Conservation (phyloP, 177 flowering plant genomes). For the Vitis hybrid region DNA sequence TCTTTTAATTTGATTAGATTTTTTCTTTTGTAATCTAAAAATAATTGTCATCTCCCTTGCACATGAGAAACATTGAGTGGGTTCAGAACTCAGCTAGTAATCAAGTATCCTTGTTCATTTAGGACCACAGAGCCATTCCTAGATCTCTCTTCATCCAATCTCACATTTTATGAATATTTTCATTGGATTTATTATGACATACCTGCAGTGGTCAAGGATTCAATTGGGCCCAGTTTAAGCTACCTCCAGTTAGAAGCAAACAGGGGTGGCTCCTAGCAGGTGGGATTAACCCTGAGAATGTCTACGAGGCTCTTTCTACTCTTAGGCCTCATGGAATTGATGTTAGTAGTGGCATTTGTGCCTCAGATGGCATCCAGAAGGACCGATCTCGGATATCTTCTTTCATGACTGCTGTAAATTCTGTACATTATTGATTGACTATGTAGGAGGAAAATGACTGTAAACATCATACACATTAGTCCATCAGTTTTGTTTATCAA, state of each 20-base stretch:
- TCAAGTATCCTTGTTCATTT: no score
- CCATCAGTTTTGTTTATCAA: no score
- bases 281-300: slow-evolving; percentile 82
- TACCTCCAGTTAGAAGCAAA: slow-evolving; percentile 73
- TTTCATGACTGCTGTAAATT: slow-evolving; percentile 63
- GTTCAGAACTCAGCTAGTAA: no score
- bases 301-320: slow-evolving; percentile 60
- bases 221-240: slow-evolving; percentile 74
- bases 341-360: slow-evolving; percentile 94
- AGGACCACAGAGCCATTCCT: no score
- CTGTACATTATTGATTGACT: slow-evolving; percentile 30
- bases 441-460: background rate
- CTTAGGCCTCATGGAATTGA: slow-evolving; percentile 83
- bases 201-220: slow-evolving; percentile 87
- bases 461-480: background rate
- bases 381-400: slow-evolving; percentile 56
- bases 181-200: background rate
- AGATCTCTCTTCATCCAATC: no score
- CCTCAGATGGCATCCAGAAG: slow-evolving; percentile 68
- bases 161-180: background rate
- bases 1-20: no score
- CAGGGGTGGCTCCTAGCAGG: slow-evolving; percentile 95
- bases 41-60: no score
- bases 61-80: no score
- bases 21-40: no score